A percentile compares a stretch with the other conserved stretches of the same genome.
Conservation (phyloP, 345 rosid genomes). For the Aquilaria malaccensis region DNA sequence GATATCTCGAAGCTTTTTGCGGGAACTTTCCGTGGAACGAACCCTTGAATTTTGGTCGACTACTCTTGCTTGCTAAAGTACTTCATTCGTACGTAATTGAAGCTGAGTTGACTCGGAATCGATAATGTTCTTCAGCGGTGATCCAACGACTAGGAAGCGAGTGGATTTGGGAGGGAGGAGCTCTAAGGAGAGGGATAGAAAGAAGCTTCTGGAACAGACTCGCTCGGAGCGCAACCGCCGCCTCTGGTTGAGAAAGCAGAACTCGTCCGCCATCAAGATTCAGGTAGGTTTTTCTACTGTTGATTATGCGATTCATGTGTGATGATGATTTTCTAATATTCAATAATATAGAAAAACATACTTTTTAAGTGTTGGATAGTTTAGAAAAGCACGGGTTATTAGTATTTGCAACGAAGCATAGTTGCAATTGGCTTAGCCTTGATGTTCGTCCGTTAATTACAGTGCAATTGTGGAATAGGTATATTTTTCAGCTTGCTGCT, state of each 20-base stretch:
- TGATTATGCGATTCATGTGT: background rate
- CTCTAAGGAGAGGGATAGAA: conserved; percentile 88
- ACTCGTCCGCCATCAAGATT: conserved; percentile 68
- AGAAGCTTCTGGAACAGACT: conserved; percentile 94
- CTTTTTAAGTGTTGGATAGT: too few relatives aligned
- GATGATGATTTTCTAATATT: too few relatives aligned
- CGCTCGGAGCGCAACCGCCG: conserved; percentile 89
- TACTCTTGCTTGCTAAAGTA: background rate
- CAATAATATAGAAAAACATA: too few relatives aligned
- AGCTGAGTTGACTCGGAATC: conserved; percentile 10
- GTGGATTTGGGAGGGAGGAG: conserved; percentile 99
- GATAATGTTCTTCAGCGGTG: conserved; percentile 92
- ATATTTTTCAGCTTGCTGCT: too few relatives aligned
- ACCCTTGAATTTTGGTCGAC: conserved; percentile 7
- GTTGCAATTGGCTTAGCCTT: too few relatives aligned
- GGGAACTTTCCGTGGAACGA: conserved; percentile 1
- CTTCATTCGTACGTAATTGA: background rate
- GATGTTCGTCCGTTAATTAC: too few relatives aligned
- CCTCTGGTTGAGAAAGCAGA: conserved; percentile 62
- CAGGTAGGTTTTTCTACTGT: conserved; percentile 41
- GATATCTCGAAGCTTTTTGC: background rate
- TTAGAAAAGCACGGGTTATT: too few relatives aligned
- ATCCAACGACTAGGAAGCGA: conserved; percentile 86
- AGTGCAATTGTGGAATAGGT: too few relatives aligned
- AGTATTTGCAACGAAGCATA: too few relatives aligned